A percentile compares a stretch with the other conserved stretches of the same genome.
These are phyloP conservation scores for Tylopilus sp. DNA, from an alignment of 768 basidiomycete genomes.

Conservation along the genomic window DNA sequence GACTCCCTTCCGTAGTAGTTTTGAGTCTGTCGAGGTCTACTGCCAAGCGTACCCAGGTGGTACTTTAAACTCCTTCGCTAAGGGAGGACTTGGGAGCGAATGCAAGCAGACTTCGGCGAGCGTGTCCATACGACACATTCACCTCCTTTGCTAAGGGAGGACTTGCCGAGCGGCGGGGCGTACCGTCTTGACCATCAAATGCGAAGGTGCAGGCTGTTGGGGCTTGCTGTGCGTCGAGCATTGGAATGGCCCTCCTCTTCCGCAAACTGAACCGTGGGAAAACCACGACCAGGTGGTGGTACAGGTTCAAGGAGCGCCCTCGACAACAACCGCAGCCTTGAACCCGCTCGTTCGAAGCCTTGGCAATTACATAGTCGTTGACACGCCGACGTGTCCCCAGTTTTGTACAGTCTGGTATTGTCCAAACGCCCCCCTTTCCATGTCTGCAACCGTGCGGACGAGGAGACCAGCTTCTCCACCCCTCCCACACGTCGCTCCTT, in stretches of 20 bases:
- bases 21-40: too few species aligned
- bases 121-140: neutral
- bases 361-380: too few species aligned
- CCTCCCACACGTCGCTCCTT: conserved; percentile 35
- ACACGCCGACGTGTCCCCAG: too few species aligned
- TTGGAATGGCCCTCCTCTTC: neutral
- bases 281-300: neutral
- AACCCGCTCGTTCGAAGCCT: too few species aligned
- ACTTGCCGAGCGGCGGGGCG: neutral
- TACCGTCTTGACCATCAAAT: neutral
- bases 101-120: too few species aligned
- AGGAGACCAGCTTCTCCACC: conserved; percentile 71
- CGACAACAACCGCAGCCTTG: too few species aligned
- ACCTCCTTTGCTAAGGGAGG: neutral
- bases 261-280: neutral
- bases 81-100: too few species aligned
- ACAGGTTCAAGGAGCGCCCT: too few species aligned
- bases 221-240: neutral
- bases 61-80: too few species aligned
- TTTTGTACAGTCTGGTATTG: conserved; percentile 24
- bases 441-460: conserved; percentile 54
- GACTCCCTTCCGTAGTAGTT: too few species aligned
- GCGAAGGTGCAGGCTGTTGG: neutral
- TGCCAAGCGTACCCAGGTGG: too few species aligned
- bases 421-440: conserved; percentile 16